Conservation (phyloP, 1,139 yeast genomes). For the Kodamaea sp. region DNA sequence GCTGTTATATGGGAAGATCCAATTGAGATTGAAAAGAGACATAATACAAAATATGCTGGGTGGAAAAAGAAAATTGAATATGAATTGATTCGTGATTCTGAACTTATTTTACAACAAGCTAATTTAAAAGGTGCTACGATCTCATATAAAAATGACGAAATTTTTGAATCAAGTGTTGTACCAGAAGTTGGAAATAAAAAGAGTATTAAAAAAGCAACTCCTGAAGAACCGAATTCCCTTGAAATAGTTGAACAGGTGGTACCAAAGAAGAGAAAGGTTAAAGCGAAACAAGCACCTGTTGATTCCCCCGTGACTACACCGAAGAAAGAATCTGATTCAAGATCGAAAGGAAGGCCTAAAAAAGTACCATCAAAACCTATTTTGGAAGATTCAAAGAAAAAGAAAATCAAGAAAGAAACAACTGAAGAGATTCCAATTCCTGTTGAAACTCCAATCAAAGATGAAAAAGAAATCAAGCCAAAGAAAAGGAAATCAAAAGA, state of each 20-base stretch:
- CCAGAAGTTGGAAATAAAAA: conserved; percentile 6
- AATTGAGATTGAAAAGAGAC: conserved; percentile 54
- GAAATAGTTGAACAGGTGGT: neutral
- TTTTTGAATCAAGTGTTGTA: conserved; percentile 1
- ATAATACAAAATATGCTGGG: conserved; percentile 35
- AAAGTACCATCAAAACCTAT: conserved; percentile 6
- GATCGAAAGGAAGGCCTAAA: conserved; percentile 1
- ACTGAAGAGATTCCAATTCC: neutral
- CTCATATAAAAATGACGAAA: conserved; percentile 7
- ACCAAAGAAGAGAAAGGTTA: conserved; percentile 4
- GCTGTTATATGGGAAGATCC: conserved; percentile 91
- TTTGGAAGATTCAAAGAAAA: conserved; percentile 8
- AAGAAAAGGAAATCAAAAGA: conserved; percentile 4
- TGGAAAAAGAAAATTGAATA: conserved; percentile 64
- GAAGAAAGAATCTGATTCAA: conserved; percentile 5
- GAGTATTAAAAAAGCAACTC: neutral
- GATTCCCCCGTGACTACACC: neutral
- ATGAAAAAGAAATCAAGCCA: conserved; percentile 2
- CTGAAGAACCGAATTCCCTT: neutral
- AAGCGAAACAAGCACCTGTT: neutral
- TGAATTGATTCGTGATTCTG: conserved; percentile 69
- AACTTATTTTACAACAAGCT: conserved; percentile 50
- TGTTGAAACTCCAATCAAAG: conserved; percentile 1
- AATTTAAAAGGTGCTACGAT: conserved; percentile 12
- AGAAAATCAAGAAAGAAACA: conserved; percentile 8